Conservation (phyloP, 2,329 filamentous ascomycete species). For the Aspergillus carbonarius region DNA sequence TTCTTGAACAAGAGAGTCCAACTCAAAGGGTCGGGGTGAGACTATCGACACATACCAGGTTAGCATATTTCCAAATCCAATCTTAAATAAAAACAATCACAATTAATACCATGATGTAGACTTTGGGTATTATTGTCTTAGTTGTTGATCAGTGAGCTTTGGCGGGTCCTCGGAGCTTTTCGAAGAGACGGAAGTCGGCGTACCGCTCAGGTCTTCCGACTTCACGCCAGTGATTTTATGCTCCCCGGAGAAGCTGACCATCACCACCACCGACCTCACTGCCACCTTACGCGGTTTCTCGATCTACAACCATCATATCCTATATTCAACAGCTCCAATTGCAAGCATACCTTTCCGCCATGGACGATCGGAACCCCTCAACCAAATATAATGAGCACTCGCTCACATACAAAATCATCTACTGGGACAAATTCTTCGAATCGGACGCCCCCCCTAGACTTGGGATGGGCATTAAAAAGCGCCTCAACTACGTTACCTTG, state of each 20-base stretch:
- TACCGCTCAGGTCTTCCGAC: background rate
- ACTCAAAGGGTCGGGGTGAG: slow-evolving; percentile 46
- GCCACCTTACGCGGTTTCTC: background rate
- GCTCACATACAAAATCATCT: slow-evolving; percentile 28
- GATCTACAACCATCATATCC: too few species aligned
- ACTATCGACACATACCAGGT: slow-evolving; percentile 10
- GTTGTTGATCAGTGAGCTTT: slow-evolving; percentile 16
- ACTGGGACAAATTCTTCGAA: slow-evolving; percentile 40
- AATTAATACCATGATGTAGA: slow-evolving; percentile 17
- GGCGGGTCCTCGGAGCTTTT: slow-evolving; percentile 16
- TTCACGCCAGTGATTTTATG: background rate
- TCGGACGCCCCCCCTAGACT: slow-evolving; percentile 46
- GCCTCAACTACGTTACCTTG: slow-evolving; percentile 64
- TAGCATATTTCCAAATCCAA: background rate
- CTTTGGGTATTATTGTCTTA: slow-evolving; percentile 8
- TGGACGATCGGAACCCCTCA: background rate
- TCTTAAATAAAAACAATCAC: background rate
- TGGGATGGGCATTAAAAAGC: slow-evolving; percentile 63
- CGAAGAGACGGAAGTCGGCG: slow-evolving; percentile 4
- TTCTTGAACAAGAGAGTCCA: slow-evolving; percentile 71
- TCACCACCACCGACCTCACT: background rate
- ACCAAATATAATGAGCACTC: background rate
- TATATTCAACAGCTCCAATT: background rate
- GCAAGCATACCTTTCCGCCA: background rate
- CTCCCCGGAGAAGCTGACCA: slow-evolving; percentile 13